Conservation (phyloP, 345 rosid genomes). For the Triadica sebifera region DNA sequence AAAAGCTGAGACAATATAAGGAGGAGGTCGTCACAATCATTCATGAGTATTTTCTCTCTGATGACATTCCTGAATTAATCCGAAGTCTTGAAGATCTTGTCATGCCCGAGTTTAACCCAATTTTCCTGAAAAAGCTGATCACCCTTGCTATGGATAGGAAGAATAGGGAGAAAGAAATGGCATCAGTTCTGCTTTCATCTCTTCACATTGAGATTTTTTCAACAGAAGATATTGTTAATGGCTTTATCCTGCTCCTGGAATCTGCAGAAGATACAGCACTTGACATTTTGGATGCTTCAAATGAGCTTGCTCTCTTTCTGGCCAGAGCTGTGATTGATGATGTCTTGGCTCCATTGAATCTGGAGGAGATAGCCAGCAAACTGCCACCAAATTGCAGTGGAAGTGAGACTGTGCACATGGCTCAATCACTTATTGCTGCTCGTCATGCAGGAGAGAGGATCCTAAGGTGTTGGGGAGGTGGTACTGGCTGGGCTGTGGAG, state of each 20-base stretch:
- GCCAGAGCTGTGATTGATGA: constrained; percentile 98
- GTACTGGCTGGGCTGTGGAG: constrained; percentile 98
- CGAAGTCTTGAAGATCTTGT: constrained; percentile 83
- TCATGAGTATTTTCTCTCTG: constrained; percentile 94
- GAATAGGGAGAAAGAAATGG: constrained; percentile 99
- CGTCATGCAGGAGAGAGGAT: constrained; percentile 98
- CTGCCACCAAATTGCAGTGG: constrained; percentile 83
- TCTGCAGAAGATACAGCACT: constrained; percentile 94
- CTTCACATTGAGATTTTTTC: constrained; percentile 96
- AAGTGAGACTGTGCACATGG: constrained; percentile 72
- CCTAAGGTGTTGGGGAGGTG: constrained; percentile 99
- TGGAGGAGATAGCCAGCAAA: constrained; percentile 76
- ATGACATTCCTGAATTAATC: constrained; percentile 95
- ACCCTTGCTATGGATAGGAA: constrained; percentile 96
- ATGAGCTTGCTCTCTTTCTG: constrained; percentile 92
- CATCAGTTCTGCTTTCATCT: constrained; percentile 87
- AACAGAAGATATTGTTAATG: constrained; percentile 79
- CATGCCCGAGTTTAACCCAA: constrained; percentile 65
- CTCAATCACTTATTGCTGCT: constrained; percentile 76
- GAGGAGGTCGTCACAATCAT: constrained; percentile 74
- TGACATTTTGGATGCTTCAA: constrained; percentile 94
- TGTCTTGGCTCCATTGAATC: constrained; percentile 83
- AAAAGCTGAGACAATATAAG: constrained; percentile 61
- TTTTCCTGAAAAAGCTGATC: constrained; percentile 83
- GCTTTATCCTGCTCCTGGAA: constrained; percentile 90